Conservation (phyloP, 495 filamentous ascomycete genomes). For the Penicillium canescens region DNA sequence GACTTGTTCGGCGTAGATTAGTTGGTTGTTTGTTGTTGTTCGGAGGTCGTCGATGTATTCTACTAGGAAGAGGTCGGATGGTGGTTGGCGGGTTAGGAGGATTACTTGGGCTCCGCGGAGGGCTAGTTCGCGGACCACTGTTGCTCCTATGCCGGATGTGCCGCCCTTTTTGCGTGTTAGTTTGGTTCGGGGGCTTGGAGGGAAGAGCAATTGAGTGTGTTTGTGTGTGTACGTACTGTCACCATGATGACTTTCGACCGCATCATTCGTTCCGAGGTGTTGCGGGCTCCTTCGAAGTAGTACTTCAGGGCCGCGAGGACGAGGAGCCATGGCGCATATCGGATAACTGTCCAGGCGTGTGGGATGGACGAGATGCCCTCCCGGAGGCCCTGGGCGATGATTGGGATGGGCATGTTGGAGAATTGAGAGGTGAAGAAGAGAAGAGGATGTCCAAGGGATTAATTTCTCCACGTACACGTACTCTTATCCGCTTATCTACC, state of each 20-base stretch:
- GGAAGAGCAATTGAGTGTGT: not conserved
- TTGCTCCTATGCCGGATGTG: constrained; percentile 89
- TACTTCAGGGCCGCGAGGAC: constrained; percentile 69
- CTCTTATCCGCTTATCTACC: constrained; percentile 20
- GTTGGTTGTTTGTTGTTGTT: constrained; percentile 72
- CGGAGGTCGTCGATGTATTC: constrained; percentile 93
- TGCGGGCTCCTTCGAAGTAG: constrained; percentile 75
- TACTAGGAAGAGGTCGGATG: constrained; percentile 81
- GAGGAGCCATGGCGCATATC: constrained; percentile 56
- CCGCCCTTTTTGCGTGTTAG: constrained; percentile 61
- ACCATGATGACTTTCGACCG: constrained; percentile 91
- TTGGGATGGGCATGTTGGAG: constrained; percentile 73
- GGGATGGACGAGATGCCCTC: constrained; percentile 71
- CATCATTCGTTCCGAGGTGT: constrained; percentile 80
- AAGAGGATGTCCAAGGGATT: constrained; percentile 17
- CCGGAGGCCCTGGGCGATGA: constrained; percentile 59
- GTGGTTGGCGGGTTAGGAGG: constrained; percentile 79
- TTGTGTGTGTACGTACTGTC: constrained; percentile 54
- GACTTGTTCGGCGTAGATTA: constrained; percentile 94
- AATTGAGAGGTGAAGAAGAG: constrained; percentile 8
- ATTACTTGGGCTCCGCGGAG: constrained; percentile 85
- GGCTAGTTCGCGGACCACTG: constrained; percentile 72
- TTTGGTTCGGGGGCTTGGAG: not conserved
- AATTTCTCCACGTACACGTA: constrained; percentile 12
- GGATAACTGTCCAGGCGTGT: constrained; percentile 58